Percentiles rank a stretch among this genome's conserved stretches.
Conservation (phyloP, 2,329 filamentous ascomycete genomes). For the Nothophoma quercina region DNA sequence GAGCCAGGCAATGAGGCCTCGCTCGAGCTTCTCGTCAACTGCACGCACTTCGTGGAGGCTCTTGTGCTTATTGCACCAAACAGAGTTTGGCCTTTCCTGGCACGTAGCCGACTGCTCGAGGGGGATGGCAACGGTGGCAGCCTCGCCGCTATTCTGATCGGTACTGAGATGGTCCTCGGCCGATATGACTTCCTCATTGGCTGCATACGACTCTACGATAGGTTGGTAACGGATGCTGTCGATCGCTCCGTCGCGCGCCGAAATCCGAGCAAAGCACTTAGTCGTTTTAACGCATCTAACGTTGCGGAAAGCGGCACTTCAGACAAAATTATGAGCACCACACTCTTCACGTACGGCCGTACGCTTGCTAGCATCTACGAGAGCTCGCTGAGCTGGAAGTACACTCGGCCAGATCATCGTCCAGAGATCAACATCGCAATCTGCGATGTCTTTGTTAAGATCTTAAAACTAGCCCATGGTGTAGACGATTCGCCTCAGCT, state of each 20-base stretch:
- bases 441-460: constrained; percentile 72
- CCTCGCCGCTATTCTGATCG: constrained; percentile 80
- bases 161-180: constrained; percentile 78
- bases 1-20: constrained; percentile 69
- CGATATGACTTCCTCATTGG: constrained; percentile 79
- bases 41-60: constrained; percentile 79
- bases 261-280: constrained; percentile 60
- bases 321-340: constrained; percentile 76
- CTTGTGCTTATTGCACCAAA: constrained; percentile 77
- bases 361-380: constrained; percentile 84
- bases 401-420: constrained; percentile 71
- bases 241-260: constrained; percentile 72
- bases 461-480: constrained; percentile 76
- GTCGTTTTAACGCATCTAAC: constrained; percentile 56
- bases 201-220: constrained; percentile 76
- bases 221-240: constrained; percentile 78
- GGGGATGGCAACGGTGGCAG: constrained; percentile 78
- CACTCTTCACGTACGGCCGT: constrained; percentile 75
- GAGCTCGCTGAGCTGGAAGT: constrained; percentile 86
- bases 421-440: constrained; percentile 73
- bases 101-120: constrained; percentile 80
- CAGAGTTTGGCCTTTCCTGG: constrained; percentile 88
- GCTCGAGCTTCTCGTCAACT: constrained; percentile 73
- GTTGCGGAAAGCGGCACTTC: constrained; percentile 74
- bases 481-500: constrained; percentile 68